These are phyloP conservation scores for Jackrogersella minutella DNA, from an alignment of 495 filamentous ascomycete species.

Conservation along the genomic window DNA sequence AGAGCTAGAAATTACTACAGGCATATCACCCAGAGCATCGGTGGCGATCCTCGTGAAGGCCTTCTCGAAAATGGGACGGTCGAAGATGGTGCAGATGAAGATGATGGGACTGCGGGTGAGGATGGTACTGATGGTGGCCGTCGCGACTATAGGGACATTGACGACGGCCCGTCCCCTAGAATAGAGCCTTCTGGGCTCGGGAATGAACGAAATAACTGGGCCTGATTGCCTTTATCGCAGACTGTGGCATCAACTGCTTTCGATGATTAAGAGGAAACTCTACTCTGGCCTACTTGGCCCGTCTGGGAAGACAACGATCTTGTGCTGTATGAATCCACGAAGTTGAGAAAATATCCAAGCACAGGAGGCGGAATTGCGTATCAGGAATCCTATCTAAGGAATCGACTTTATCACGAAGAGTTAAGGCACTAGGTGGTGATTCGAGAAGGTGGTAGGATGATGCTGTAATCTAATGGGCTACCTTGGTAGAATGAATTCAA, in stretches of 20 bases:
- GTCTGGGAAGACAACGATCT: too few relatives aligned
- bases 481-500: too few relatives aligned
- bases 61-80: conserved; percentile 27
- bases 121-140: not conserved
- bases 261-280: not conserved
- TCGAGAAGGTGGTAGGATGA: too few relatives aligned
- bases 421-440: too few relatives aligned
- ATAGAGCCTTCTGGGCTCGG: conserved; percentile 38
- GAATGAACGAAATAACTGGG: conserved; percentile 22
- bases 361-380: too few relatives aligned
- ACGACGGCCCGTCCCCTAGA: conserved; percentile 25
- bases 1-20: conserved; percentile 12
- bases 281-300: not conserved
- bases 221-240: not conserved
- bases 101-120: not conserved
- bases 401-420: too few relatives aligned
- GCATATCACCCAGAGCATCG: conserved; percentile 9
- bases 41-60: conserved; percentile 7
- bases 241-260: not conserved
- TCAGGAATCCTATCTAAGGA: too few relatives aligned
- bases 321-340: too few relatives aligned
- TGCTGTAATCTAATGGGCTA: too few relatives aligned
- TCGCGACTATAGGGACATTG: conserved; percentile 9
- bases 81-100: conserved; percentile 13
- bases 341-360: too few relatives aligned